Evolutionary conservation across 129 eudicot species (phyloP), one percentile per base, ranked within the genome.

Genomic region (Ambrosia artemisiifolia): DNA sequence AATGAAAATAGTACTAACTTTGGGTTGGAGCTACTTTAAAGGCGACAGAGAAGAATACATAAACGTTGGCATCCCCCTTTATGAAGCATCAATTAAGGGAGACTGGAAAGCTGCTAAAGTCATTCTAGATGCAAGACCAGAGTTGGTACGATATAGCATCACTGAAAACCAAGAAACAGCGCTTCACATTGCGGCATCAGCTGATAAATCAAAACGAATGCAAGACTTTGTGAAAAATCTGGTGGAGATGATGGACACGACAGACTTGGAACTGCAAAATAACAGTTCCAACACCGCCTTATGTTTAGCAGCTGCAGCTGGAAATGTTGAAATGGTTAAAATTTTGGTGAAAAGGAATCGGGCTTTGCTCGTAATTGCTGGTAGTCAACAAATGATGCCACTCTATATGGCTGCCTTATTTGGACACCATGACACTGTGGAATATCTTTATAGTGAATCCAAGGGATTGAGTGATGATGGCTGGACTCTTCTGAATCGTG

Each of bases 291-390:
- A 78, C 49, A 83, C 91, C n/a, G 91, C 85, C 3, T 79, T 86
- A 0, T 80, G 88, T 63, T 83, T 86, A 62, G 88, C 87, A 17
- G 91, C 91, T 44, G 82, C 80, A 33, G 75, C 75, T n/a, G 86
- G 88, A 55, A 72, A 63, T n/a, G 64, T 78, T 46, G 56, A 79
- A 66, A 83, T 81, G 69, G 88, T 77, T 20, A 13, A 60, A 5
- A 16, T 63, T 12, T 74, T 86, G 92, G 46, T 75, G 2, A 10
- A 46, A 0, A 83, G 56, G 54, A 81, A 83, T 38, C 17, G 11
- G 2, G 62, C 24, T 0, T 62, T 86, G 67, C 62, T 79, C 7
- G 46, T 6, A 6, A 83, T 86, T 11, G 11, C 62, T 14, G 83
- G 81, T 24, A 61, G 71, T 47, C 43, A 67, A 38, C 72, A 80